Evolutionary conservation across 306 rosid species (phyloP).

Genomic region (Lupinus albus): DNA sequence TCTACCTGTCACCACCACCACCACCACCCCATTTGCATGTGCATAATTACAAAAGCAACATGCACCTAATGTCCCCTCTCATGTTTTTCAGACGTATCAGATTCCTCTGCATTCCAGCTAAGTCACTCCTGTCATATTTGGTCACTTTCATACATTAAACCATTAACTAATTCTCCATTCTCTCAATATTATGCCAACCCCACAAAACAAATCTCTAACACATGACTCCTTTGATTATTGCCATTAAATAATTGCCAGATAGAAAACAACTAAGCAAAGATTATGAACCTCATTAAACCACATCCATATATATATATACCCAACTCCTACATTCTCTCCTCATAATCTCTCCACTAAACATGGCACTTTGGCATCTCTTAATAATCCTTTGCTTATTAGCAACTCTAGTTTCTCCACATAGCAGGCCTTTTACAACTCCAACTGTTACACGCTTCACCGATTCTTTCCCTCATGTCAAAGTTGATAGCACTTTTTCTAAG

Average conservation of each 20-base stretch:
- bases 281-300: constrained; percentile 41
- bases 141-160: constrained; percentile 43
- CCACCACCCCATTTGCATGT: constrained; percentile 36
- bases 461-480: constrained; percentile 61
- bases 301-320: constrained; percentile 55
- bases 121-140: constrained; percentile 51
- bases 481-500: constrained; percentile 56
- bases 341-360: constrained; percentile 35
- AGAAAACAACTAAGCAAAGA: constrained; percentile 75
- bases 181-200: constrained; percentile 49
- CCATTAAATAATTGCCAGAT: constrained; percentile 76
- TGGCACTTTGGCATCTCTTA: constrained; percentile 55
- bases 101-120: constrained; percentile 59
- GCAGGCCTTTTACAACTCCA: constrained; percentile 59
- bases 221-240: constrained; percentile 48
- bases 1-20: constrained; percentile 15
- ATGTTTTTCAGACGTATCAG: constrained; percentile 41
- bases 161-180: constrained; percentile 36
- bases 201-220: constrained; percentile 51
- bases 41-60: constrained; percentile 24
- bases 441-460: constrained; percentile 67
- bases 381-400: constrained; percentile 50
- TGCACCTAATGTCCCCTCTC: constrained; percentile 29
- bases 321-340: constrained; percentile 32
- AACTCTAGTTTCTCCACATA: constrained; percentile 53